Evolutionary conservation across 1,284 basidiomycete genomes (phyloP), one percentile per base, ranked within the genome.

Genomic region (Phlebopus sp.): DNA sequence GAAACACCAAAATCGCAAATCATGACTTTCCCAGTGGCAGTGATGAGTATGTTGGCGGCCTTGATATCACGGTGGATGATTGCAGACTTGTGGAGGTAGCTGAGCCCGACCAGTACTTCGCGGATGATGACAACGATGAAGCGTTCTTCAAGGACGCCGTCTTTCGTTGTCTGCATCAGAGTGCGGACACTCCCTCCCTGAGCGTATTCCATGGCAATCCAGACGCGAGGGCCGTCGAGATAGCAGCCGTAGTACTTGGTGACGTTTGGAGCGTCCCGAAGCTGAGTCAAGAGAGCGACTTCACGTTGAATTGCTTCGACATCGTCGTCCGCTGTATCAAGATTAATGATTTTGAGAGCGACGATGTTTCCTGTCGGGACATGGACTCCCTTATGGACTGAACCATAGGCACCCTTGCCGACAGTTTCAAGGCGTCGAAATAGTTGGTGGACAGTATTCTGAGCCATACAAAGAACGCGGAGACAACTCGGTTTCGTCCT

Each of bases 191-290:
- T 97, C 8, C 97, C 97, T 3, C 96, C 97, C 55, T 93, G 86
- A 5, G 97, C 97, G 63, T 88, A 89, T 68, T 99, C 97, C 97
- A 99, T 99, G 34, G 90, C 92, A 57, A 99, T 99, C 94, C 97
- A 99, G 5, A 99, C 90, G 43, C 92, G 89, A 21, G 93, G 90
- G 0, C 94, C 94, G 64, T 96, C 90, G 63, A 97, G 81, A 72
- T 91, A 88, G 69, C 95, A 97, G 18, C 94, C 96, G 71, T 89
- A 97, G 72, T 99, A 99, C 57, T 90, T 86, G 36, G 93, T 97
- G 56, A 99, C 85, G 64, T 99, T 99, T 46, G 89, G 88, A 0
- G 82, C 82, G 55, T 92, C 90, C 35, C 91, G 77, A 35, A 99
- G 80, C 63, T 96, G 92, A 43, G 90, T 89, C 27, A 99, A 77